phyloP scores from a whole-genome alignment of 208 protist genomes.

The Wallacemonas sp. region DNA sequence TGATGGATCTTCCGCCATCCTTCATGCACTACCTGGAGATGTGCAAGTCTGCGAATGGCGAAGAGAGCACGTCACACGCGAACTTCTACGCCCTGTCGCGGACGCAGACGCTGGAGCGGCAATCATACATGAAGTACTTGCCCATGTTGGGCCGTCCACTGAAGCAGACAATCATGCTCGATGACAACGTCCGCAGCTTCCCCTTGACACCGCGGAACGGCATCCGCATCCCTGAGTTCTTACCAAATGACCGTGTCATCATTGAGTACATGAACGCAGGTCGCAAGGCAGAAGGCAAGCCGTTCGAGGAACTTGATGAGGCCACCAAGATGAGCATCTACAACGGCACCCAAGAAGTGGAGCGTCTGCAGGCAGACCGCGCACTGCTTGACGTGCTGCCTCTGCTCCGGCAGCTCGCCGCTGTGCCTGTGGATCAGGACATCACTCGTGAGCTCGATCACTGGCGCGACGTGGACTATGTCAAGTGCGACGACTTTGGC shows the following conservation, averaged over 20 bases:
- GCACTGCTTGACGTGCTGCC: slow-evolving; percentile 74
- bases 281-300: slow-evolving; percentile 16
- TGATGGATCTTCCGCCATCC: slow-evolving; percentile 69
- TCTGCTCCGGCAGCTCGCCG: slow-evolving; percentile 56
- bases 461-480: slow-evolving; percentile 75
- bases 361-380: slow-evolving; percentile 43
- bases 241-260: slow-evolving; percentile 47
- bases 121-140: slow-evolving; percentile 88
- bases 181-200: slow-evolving; percentile 90
- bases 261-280: slow-evolving; percentile 42
- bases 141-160: slow-evolving; percentile 81
- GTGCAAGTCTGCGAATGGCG: slow-evolving; percentile 21
- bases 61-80: slow-evolving; percentile 49
- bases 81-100: slow-evolving; percentile 88
- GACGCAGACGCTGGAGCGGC: slow-evolving; percentile 71
- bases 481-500: slow-evolving; percentile 74
- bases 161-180: slow-evolving; percentile 68
- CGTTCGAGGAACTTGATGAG: slow-evolving; percentile 20
- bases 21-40: slow-evolving; percentile 70
- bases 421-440: slow-evolving; percentile 34
- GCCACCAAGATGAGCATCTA: slow-evolving; percentile 29
- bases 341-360: slow-evolving; percentile 39
- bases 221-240: slow-evolving; percentile 67
- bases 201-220: slow-evolving; percentile 80
- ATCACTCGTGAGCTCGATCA: slow-evolving; percentile 75